Conservation (phyloP, 1,284 basidiomycete genomes). For the Papiliotrema fonsecae region DNA sequence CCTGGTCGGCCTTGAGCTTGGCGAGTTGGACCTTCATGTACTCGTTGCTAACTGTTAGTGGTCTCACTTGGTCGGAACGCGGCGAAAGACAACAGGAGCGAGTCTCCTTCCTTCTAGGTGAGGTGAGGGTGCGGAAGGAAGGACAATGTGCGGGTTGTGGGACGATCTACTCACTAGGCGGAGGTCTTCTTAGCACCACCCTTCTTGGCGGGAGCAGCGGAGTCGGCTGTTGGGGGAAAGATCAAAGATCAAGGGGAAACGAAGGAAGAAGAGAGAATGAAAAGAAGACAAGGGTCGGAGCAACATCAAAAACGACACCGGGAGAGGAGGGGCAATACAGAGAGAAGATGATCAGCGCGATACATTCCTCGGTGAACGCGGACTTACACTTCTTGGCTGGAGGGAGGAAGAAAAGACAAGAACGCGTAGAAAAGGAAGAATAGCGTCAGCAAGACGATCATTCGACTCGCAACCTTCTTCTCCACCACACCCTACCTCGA, state of each 20-base stretch:
- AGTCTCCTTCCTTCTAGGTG: no score
- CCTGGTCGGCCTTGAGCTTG: conserved; percentile 45
- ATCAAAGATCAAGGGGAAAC: neutral
- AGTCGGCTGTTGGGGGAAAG: conserved; percentile 12
- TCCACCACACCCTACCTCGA: neutral
- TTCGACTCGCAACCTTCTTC: no score
- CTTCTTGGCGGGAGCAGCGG: conserved; percentile 21
- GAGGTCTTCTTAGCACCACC: conserved; percentile 29
- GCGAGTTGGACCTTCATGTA: conserved; percentile 48
- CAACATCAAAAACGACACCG: conserved; percentile 1
- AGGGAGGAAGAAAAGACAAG: neutral
- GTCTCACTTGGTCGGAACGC: neutral
- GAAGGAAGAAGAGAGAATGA: neutral
- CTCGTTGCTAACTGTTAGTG: conserved; percentile 33
- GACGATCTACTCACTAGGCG: conserved; percentile 37
- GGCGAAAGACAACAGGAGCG: neutral
- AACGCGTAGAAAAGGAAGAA: conserved; percentile 3
- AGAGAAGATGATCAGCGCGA: conserved; percentile 3
- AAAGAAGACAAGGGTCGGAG: neutral
- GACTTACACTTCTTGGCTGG: conserved; percentile 39
- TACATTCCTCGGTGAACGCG: neutral
- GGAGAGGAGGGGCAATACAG: neutral
- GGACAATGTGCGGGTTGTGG: neutral
- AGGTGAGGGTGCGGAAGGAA: neutral
- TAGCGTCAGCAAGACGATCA: conserved; percentile 8